Evolutionary conservation across 2,329 filamentous ascomycete species (phyloP), one percentile per base, ranked within the genome.

Genomic region (Aspergillus sergii): DNA sequence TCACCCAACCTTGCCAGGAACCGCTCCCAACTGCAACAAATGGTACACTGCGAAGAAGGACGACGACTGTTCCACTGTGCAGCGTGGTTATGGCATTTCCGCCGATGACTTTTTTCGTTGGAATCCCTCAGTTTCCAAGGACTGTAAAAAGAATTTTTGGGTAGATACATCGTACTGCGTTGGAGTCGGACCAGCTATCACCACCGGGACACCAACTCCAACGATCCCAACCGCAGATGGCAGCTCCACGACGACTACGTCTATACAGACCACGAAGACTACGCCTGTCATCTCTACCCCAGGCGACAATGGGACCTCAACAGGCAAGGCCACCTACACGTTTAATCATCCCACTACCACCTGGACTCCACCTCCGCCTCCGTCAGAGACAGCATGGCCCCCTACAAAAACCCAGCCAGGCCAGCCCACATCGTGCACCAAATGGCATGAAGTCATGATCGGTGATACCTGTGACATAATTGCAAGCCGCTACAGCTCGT

Each of bases 391-490:
- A 11, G 34, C 64, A 14, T 64, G 61, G 65, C 61, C 65, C n/a
- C 63, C 61, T 2, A 67, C 36, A 4, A 60, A 59, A 10, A 67
- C 64, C 30, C 61, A 61, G 43, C 14, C 61, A 7, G 65, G 61
- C 9, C 64, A 67, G 23, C 59, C 65, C 2, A 34, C 14, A 4
- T 19, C 28, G 9, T 67, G 65, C 32, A 54, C 60, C 45, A 53
- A 32, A n/a, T 67, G 65, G 65, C 51, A 67, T 45, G 41, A 51
- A 2, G 64, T 66, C 5, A 7, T 16, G n/a, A n/a, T 54, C 16
- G 61, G 59, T 4, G 65, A 67, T 21, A 66, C 61, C 19, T 67
- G 65, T 23, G 55, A 60, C 4, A 57, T 14, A 21, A 67, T 67
- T 28, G 19, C 30, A 19, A 45, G 12, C 36, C 59, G 50, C 9